Evolutionary conservation across 2,329 filamentous ascomycete genomes (phyloP), one percentile per base, ranked within the genome.

Genomic region (Lecanicillium sp.): DNA sequence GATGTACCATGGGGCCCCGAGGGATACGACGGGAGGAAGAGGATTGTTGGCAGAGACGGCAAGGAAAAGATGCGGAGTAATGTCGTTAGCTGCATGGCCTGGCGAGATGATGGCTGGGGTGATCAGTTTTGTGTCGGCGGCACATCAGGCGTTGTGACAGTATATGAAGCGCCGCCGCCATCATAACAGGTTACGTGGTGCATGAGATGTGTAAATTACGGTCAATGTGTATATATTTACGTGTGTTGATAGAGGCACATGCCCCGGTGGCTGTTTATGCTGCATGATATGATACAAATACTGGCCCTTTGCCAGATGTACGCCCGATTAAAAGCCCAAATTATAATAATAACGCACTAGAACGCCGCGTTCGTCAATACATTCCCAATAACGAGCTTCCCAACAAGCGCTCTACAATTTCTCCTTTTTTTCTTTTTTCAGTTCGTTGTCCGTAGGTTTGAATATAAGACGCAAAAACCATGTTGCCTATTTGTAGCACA

Each of bases 81-180:
- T 44, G 69, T 80, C 14, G 63, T 79, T 17, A 80, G 72, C 49
- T 79, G 75, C 51, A 57, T 81, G 38, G 71, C 75, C 3, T 82
- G 78, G 78, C 71, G 72, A 41, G 73, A 79, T 20, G 63, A 65
- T 35, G 77, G 78, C 14, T 77, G 73, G 58, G 77, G 76, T 5
- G 71, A 79, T 43, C 75, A 81, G 54, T 81, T 77, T 53, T 80
- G 76, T 44, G 77, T 75, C 11, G 77, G 75, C 29, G 76, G 76
- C n/a, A 78, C 74, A 17, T 79, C 76, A 35, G 78, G 78, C 5
- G 63, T 76, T 13, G 77, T 79, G n/a, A 79, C 76, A 1, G 75
- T 81, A 9, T 82, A 75, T 57, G 75, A 75, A 20, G 39, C 22
- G 11, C 22, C 22, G 11, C 22, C 7, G 22, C 11, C 22, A 25